Conservation (phyloP, 2,329 filamentous ascomycete species). For the Ophiostoma pallidulum region DNA sequence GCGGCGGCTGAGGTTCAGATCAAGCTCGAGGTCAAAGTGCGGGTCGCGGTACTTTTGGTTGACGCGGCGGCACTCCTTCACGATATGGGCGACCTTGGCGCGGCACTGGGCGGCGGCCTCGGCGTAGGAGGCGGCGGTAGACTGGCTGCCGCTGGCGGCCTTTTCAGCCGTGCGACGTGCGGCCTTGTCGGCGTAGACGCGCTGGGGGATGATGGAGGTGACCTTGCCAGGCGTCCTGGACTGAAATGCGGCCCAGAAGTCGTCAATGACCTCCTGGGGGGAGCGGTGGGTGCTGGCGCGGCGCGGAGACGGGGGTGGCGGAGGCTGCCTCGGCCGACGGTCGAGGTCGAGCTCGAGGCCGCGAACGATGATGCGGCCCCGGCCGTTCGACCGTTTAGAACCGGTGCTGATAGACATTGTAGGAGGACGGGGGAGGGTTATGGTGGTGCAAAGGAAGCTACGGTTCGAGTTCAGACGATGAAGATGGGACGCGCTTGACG, state of each 20-base stretch:
- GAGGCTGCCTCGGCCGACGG: too few species aligned
- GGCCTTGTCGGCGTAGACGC: slow-evolving; percentile 52
- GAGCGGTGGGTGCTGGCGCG: slow-evolving; percentile 20
- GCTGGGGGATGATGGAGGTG: slow-evolving; percentile 60
- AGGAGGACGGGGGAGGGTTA: background rate
- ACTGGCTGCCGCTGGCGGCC: slow-evolving; percentile 40
- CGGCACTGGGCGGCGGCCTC: slow-evolving; percentile 61
- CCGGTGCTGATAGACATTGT: background rate
- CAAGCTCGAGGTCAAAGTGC: slow-evolving; percentile 77
- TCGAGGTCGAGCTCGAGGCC: background rate
- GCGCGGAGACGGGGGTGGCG: background rate
- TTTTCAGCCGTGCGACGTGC: slow-evolving; percentile 46
- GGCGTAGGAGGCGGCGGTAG: slow-evolving; percentile 56
- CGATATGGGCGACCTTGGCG: slow-evolving; percentile 52
- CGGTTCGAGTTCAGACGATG: too few species aligned
- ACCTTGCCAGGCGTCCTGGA: slow-evolving; percentile 64
- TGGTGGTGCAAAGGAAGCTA: too few species aligned
- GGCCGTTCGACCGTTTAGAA: too few species aligned
- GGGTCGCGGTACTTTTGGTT: slow-evolving; percentile 82
- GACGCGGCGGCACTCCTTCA: slow-evolving; percentile 58
- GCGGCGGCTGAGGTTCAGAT: slow-evolving; percentile 51
- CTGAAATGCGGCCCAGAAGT: slow-evolving; percentile 65
- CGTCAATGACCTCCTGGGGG: slow-evolving; percentile 59
- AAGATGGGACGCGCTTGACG: too few species aligned
- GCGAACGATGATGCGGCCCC: background rate